Evolutionary conservation across 176 grass and related monocot genomes (phyloP).

Genomic region (Thalia dealbata): DNA sequence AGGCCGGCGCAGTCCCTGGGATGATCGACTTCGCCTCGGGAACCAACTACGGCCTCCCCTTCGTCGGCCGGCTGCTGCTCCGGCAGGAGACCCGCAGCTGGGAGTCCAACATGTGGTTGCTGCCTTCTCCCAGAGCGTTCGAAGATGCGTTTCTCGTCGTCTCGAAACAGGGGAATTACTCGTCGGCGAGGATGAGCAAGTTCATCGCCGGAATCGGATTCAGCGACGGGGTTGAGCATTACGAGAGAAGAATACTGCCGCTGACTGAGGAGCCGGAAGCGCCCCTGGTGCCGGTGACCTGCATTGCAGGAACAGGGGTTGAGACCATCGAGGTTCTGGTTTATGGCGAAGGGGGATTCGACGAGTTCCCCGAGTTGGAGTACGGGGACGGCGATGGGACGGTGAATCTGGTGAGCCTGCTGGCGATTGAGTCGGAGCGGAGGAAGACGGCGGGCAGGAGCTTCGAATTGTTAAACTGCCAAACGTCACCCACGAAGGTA

Average conservation of each 20-base stretch:
- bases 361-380: not conserved
- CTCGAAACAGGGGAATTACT: not conserved
- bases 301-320: not conserved
- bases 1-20: conserved; percentile 64
- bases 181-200: not conserved
- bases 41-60: conserved; percentile 58
- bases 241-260: not conserved
- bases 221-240: not conserved
- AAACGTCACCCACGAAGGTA: not conserved
- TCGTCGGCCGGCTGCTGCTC: conserved; percentile 51
- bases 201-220: not conserved
- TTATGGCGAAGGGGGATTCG: not conserved
- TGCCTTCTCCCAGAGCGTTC: not conserved
- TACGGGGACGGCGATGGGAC: not conserved
- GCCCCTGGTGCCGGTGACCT: not conserved
- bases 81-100: conserved; percentile 57
- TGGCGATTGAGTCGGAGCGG: not conserved
- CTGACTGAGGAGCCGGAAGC: not conserved
- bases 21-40: conserved; percentile 87
- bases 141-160: not conserved
- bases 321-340: not conserved
- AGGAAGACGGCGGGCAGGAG: not conserved
- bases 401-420: not conserved
- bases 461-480: not conserved
- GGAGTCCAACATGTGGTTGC: conserved; percentile 24